Percentiles rank a stretch among this genome's conserved stretches.
phyloP scores from a whole-genome alignment of 148 eudicot genomes.

The Silene latifolia region DNA sequence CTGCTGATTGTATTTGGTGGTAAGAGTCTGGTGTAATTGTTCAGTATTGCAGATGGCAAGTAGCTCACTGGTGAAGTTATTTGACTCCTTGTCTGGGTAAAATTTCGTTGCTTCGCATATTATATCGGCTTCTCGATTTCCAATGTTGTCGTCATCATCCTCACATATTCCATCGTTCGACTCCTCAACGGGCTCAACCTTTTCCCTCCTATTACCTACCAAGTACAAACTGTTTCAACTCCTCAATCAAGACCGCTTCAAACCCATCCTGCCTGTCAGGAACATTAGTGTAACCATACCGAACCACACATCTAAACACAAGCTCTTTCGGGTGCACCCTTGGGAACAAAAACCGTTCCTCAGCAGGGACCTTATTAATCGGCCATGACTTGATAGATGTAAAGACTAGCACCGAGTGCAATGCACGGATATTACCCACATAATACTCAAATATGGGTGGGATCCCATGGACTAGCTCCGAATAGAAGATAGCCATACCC shows the following conservation, averaged over 20 bases:
- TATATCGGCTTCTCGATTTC: slow-evolving; percentile 22
- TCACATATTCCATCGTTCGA: no score
- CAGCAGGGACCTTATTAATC: slow-evolving; percentile 37
- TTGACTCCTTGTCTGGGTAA: no score
- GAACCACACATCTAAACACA: slow-evolving; percentile 44
- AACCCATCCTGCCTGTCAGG: slow-evolving; percentile 30
- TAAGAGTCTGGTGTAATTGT: no score
- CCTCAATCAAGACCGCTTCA: slow-evolving; percentile 30
- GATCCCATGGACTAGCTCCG: slow-evolving; percentile 47
- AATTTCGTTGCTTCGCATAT: no score
- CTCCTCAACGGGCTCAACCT: neutral
- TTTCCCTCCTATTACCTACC: neutral
- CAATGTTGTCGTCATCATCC: neutral
- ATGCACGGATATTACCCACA: slow-evolving; percentile 32
- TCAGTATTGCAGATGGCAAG: no score
- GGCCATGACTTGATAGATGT: slow-evolving; percentile 40
- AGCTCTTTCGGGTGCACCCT: slow-evolving; percentile 31
- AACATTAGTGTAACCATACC: slow-evolving; percentile 44
- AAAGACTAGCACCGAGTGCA: slow-evolving; percentile 42
- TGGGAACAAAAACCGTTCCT: slow-evolving; percentile 50
- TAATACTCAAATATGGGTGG: slow-evolving; percentile 49
- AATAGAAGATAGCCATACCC: slow-evolving; percentile 42
- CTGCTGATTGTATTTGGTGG: no score
- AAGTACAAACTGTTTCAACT: slow-evolving; percentile 31
- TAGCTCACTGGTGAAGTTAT: no score